Conservation (phyloP, 305 asterid species). For the Plantago lanceolata region DNA sequence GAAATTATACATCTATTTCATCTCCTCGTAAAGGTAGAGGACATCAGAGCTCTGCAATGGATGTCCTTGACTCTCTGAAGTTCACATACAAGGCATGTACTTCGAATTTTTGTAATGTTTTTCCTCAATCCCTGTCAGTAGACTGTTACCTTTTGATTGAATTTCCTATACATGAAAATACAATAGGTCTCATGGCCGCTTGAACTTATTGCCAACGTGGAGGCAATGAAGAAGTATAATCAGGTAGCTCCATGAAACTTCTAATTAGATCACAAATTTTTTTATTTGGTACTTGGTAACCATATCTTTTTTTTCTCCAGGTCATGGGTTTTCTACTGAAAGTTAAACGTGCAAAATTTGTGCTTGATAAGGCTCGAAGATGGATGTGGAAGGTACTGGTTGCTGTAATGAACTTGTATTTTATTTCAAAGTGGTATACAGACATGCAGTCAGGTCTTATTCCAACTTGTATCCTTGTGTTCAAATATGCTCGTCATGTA, state of each 20-base stretch:
- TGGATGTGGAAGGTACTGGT: conserved; percentile 95
- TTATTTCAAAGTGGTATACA: conserved; percentile 13
- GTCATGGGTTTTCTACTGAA: conserved; percentile 92
- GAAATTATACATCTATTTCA: conserved; percentile 39
- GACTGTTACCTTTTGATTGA: conserved; percentile 10
- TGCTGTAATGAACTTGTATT: conserved; percentile 17
- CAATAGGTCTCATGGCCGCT: conserved; percentile 93
- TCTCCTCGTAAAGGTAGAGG: conserved; percentile 69
- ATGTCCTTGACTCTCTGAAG: conserved; percentile 68
- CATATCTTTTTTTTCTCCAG: conserved; percentile 38
- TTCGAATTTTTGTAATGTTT: conserved; percentile 17
- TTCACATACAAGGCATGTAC: conserved; percentile 77
- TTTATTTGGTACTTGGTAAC: conserved; percentile 18
- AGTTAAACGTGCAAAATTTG: conserved; percentile 89
- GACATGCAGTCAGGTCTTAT: conserved; percentile 9
- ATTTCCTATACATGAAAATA: conserved; percentile 22
- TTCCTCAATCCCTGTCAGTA: conserved; percentile 15
- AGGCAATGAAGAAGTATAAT: conserved; percentile 86
- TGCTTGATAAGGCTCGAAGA: conserved; percentile 86
- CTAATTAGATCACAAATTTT: conserved; percentile 9
- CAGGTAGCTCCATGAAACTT: conserved; percentile 50
- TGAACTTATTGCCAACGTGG: conserved; percentile 86
- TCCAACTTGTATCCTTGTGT: conserved; percentile 13
- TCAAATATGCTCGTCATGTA: conserved; percentile 18
- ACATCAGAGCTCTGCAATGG: conserved; percentile 56